These are phyloP conservation scores for Mycosarcoma maydis DNA, from an alignment of 1,284 basidiomycete genomes.

Conservation along the genomic window DNA sequence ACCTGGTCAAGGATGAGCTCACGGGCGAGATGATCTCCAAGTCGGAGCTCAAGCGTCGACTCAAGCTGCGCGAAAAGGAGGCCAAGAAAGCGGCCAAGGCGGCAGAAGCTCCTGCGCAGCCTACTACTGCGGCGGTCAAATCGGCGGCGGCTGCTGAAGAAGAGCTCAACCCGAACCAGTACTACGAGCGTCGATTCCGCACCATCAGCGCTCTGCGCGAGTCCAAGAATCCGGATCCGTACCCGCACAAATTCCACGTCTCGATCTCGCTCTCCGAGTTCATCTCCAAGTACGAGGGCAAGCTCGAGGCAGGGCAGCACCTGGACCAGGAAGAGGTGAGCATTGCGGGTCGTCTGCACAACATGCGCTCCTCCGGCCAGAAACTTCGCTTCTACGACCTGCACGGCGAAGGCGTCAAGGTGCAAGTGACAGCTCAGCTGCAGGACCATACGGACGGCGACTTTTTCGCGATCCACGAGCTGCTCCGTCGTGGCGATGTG, in stretches of 20 bases:
- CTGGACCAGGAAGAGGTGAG: conserved; percentile 69
- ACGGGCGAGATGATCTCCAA: conserved; percentile 67
- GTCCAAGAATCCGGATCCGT: conserved; percentile 83
- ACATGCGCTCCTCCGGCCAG: conserved; percentile 81
- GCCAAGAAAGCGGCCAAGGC: conserved; percentile 82
- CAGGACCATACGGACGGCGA: conserved; percentile 73
- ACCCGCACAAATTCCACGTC: conserved; percentile 99
- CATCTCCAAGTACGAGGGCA: conserved; percentile 79
- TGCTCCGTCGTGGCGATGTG: conserved; percentile 94
- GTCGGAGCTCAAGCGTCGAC: conserved; percentile 62
- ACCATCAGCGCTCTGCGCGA: conserved; percentile 87
- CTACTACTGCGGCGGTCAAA: conserved; percentile 21
- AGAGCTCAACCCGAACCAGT: conserved; percentile 75
- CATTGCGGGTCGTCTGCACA: conserved; percentile 90
- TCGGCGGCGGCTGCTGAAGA: conserved; percentile 51
- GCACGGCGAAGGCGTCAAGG: conserved; percentile 88
- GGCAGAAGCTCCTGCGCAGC: conserved; percentile 43
- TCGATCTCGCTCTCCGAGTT: conserved; percentile 80
- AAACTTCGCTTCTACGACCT: conserved; percentile 97
- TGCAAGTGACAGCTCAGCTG: conserved; percentile 92
- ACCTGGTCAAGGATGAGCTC: conserved; percentile 62
- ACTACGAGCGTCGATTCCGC: conserved; percentile 90
- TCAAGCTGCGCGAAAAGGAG: conserved; percentile 78
- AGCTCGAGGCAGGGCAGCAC: conserved; percentile 58
- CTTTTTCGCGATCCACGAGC: conserved; percentile 81